Evolutionary conservation across 202 grass and related monocot species (phyloP).

Genomic region (Schoenoplectus tabernaemontani): DNA sequence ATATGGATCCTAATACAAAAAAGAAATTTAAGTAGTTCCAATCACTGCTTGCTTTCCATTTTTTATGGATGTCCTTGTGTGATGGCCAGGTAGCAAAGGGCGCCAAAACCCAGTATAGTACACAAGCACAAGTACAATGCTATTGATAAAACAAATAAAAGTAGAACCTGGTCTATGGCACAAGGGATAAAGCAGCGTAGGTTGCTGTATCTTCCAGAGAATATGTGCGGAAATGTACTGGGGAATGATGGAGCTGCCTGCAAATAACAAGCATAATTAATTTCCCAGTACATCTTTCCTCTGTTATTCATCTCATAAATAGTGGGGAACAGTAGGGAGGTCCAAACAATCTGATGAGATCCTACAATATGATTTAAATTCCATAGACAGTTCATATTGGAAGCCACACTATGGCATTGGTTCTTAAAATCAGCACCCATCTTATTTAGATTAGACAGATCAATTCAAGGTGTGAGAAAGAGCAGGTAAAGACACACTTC

Average conservation of each 20-base stretch:
- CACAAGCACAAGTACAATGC: not conserved
- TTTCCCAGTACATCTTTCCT: not conserved
- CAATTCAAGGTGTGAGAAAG: not conserved
- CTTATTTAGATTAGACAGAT: not conserved
- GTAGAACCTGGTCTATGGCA: conserved; percentile 86
- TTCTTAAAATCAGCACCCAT: not conserved
- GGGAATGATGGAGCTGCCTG: conserved; percentile 90
- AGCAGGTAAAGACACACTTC: not conserved
- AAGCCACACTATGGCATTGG: not conserved
- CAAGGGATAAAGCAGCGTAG: conserved; percentile 90
- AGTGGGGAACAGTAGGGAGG: not conserved
- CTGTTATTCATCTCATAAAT: not conserved
- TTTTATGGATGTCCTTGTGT: not conserved
- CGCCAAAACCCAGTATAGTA: not conserved
- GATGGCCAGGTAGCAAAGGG: not conserved
- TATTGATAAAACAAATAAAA: conserved; percentile 6
- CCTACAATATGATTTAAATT: not conserved
- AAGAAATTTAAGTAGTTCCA: not conserved
- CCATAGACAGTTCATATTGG: not conserved
- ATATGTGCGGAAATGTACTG: conserved; percentile 89
- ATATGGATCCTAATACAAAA: conserved; percentile 75
- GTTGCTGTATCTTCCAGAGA: conserved; percentile 46
- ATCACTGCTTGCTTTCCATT: not conserved
- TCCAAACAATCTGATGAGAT: not conserved
- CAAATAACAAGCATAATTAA: conserved; percentile 20